Conservation (phyloP, 139 green algal species). For the Yamagishiella unicocca region DNA sequence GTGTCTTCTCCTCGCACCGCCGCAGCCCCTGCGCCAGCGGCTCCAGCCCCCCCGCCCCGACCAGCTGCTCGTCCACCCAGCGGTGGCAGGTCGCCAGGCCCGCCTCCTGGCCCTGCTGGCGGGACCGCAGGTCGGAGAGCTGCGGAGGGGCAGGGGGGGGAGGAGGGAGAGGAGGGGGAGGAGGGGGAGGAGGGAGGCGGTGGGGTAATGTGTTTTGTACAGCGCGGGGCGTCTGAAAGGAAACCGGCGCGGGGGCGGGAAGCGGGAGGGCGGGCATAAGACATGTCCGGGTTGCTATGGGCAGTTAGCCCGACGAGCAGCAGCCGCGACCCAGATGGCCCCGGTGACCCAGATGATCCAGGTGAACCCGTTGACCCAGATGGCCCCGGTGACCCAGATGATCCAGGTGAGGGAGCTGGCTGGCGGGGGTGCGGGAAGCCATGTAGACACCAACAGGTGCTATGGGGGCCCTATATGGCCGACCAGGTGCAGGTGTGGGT, state of each 20-base stretch:
- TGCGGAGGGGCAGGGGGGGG: background rate
- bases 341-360: background rate
- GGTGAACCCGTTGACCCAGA: background rate
- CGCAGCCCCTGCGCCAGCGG: background rate
- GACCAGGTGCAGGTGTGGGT: background rate
- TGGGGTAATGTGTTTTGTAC: background rate
- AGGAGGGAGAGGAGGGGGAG: background rate
- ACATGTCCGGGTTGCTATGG: background rate
- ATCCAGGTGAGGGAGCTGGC: background rate
- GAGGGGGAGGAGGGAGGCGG: background rate
- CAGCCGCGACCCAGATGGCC: background rate
- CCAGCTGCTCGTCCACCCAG: conserved; percentile 33
- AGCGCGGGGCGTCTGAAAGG: background rate
- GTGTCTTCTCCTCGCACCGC: background rate
- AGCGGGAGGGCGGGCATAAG: no score
- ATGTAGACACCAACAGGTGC: no score
- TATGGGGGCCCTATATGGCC: background rate
- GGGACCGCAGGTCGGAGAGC: conserved; percentile 2
- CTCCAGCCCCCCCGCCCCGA: background rate
- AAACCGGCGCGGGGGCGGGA: background rate
- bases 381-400: background rate
- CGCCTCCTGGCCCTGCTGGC: background rate
- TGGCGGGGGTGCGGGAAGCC: no score
- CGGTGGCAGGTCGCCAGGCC: background rate
- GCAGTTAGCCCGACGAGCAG: background rate